Evolutionary conservation across 257 asterid genomes (phyloP).

Genomic region (Voacanga thouarsii): DNA sequence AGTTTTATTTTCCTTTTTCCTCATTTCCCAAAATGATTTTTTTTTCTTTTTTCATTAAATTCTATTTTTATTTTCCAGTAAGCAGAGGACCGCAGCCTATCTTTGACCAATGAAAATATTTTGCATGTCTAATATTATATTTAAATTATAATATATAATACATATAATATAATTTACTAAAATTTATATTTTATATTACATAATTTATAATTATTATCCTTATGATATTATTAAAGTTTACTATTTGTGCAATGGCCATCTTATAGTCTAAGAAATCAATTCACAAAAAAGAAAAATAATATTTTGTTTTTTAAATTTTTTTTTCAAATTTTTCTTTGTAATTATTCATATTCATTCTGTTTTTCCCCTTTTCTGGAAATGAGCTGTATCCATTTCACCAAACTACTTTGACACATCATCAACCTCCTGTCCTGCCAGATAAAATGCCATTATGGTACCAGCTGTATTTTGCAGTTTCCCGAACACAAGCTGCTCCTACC

Average conservation of each 20-base stretch:
- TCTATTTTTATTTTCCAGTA: background rate
- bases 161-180: too few species aligned
- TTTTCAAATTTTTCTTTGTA: background rate
- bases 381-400: constrained; percentile 19
- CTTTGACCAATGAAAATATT: too few species aligned
- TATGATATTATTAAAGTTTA: too few species aligned
- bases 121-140: too few species aligned
- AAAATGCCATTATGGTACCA: constrained; percentile 6
- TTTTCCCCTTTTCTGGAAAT: background rate
- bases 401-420: constrained; percentile 12
- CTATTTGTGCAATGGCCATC: too few species aligned
- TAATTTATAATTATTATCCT: too few species aligned
- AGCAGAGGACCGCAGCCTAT: background rate
- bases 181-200: too few species aligned
- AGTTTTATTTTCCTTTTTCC: background rate
- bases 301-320: too few species aligned
- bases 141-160: too few species aligned
- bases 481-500: background rate
- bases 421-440: background rate
- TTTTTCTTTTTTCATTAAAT: background rate
- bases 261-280: too few species aligned
- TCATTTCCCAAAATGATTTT: background rate
- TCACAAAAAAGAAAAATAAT: too few species aligned
- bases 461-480: constrained; percentile 7
- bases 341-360: background rate